Evolutionary conservation across 164 flowering plant genomes (phyloP).

Genomic region (Akebia trifoliata): DNA sequence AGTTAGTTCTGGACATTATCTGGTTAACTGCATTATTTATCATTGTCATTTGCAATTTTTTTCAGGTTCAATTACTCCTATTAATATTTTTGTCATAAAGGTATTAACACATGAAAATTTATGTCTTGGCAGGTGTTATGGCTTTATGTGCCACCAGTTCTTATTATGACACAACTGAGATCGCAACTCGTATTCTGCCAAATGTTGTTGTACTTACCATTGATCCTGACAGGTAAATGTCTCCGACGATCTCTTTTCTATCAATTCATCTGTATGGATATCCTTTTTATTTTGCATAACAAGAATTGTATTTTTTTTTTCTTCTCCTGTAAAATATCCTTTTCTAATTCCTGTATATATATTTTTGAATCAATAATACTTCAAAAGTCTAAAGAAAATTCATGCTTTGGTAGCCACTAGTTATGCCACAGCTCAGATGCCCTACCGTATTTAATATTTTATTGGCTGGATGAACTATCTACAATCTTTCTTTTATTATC

Average conservation of each 20-base stretch:
- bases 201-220: slow-evolving; percentile 84
- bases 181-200: slow-evolving; percentile 91
- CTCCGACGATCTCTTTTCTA: not conserved
- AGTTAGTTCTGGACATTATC: not conserved
- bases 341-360: no score
- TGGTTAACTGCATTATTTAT: not conserved
- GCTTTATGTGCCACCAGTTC: slow-evolving; percentile 94
- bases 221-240: slow-evolving; percentile 85
- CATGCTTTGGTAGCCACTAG: no score
- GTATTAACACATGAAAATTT: not conserved
- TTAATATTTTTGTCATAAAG: not conserved
- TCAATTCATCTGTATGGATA: not conserved
- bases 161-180: slow-evolving; percentile 77
- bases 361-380: no score
- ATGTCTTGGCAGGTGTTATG: slow-evolving; percentile 69
- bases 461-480: no score
- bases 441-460: no score
- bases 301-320: not conserved
- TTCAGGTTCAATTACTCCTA: not conserved
- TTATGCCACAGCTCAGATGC: no score
- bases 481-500: no score
- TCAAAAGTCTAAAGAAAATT: no score
- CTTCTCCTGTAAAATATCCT: not conserved
- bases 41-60: not conserved
- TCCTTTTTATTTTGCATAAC: not conserved